Percentiles rank a stretch among this genome's conserved stretches.
Conservation (phyloP, 208 protist genomes). For the Leishmania braziliensis region DNA sequence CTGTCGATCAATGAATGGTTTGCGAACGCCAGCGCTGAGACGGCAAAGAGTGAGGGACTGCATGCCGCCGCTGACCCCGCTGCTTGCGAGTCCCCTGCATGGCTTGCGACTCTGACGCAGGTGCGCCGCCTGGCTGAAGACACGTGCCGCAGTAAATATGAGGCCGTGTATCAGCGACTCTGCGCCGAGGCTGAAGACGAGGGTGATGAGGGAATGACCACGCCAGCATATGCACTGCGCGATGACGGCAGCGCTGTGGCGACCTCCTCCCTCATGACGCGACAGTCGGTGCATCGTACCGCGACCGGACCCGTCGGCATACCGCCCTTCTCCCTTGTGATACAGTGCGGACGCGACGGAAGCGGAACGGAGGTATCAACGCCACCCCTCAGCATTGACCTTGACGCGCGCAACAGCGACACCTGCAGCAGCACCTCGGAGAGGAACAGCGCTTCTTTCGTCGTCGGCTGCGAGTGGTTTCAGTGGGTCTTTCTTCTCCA, state of each 20-base stretch:
- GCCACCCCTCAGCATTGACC: neutral
- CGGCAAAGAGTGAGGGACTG: neutral
- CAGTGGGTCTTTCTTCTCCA: constrained; percentile 41
- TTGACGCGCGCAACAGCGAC: neutral
- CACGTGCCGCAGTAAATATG: constrained; percentile 34
- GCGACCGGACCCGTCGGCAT: constrained; percentile 9
- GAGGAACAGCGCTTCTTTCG: constrained; percentile 13
- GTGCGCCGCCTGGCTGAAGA: constrained; percentile 19
- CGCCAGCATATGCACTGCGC: neutral
- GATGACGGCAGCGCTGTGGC: constrained; percentile 21
- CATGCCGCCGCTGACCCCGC: neutral
- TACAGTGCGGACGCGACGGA: constrained; percentile 25
- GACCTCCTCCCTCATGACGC: constrained; percentile 10
- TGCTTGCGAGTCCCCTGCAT: neutral
- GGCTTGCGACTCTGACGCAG: constrained; percentile 15
- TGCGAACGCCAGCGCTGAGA: neutral
- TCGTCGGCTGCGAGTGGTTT: constrained; percentile 46
- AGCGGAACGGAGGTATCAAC: neutral
- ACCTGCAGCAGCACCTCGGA: neutral
- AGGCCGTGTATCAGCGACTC: constrained; percentile 28
- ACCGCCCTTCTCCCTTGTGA: constrained; percentile 42
- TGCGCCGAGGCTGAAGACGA: constrained; percentile 18
- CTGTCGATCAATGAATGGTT: constrained; percentile 14
- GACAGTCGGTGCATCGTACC: constrained; percentile 14
- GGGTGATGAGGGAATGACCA: constrained; percentile 5